These are phyloP conservation scores for Lojkania enalia DNA, from an alignment of 2,329 filamentous ascomycete genomes.

Conservation along the genomic window DNA sequence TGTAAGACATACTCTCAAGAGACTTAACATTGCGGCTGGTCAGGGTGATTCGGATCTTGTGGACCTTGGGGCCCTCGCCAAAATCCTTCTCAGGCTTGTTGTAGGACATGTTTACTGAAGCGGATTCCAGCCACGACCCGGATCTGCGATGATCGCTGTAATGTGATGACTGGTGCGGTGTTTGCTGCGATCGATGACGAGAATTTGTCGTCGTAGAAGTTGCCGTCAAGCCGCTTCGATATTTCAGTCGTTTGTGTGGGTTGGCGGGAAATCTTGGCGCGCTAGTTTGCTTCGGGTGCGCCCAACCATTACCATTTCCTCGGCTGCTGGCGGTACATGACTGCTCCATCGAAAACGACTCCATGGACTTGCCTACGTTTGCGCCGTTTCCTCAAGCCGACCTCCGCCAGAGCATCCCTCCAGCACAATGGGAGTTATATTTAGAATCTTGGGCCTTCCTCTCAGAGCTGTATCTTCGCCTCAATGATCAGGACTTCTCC, in stretches of 20 bases:
- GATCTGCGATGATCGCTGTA: slow-evolving; percentile 50
- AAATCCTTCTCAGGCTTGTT: slow-evolving; percentile 91
- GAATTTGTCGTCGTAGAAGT: neutral
- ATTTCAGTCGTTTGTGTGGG: slow-evolving; percentile 12
- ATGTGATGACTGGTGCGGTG: slow-evolving; percentile 56
- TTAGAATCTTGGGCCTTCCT: slow-evolving; percentile 76
- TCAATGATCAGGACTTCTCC: slow-evolving; percentile 61
- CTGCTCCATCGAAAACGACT: slow-evolving; percentile 19
- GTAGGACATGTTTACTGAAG: slow-evolving; percentile 41
- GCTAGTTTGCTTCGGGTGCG: slow-evolving; percentile 38
- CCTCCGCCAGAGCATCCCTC: slow-evolving; percentile 67
- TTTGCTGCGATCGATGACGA: slow-evolving; percentile 24
- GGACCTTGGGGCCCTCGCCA: slow-evolving; percentile 91
- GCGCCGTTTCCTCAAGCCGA: slow-evolving; percentile 73
- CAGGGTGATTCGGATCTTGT: slow-evolving; percentile 98
- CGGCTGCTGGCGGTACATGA: slow-evolving; percentile 15
- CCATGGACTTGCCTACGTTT: slow-evolving; percentile 66
- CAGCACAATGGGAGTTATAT: slow-evolving; percentile 76
- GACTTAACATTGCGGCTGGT: slow-evolving; percentile 92
- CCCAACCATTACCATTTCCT: slow-evolving; percentile 3
- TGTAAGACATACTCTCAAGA: slow-evolving; percentile 72
- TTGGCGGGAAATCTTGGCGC: slow-evolving; percentile 44
- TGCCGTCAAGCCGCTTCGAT: neutral
- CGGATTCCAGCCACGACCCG: slow-evolving; percentile 52
- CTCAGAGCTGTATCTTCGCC: slow-evolving; percentile 64